Base-by-base conservation (phyloP, 768 basidiomycete species). In the Xerocomus potaroensis region DNA sequence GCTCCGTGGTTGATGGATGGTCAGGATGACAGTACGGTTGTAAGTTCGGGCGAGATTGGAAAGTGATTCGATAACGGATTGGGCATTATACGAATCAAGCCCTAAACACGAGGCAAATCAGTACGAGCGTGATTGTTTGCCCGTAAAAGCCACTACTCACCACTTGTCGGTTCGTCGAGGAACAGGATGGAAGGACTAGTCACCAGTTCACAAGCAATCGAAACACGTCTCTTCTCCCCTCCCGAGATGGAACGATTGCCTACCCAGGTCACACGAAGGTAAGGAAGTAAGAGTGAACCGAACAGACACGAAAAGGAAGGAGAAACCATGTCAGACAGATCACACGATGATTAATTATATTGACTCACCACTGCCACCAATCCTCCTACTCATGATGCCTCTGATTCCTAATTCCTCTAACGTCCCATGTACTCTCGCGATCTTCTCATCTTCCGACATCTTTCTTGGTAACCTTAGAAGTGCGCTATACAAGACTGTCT, bases 161-260 rank as follows among this genome's bases (percentile, higher is more conserved):
- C 94, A 43, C 91, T 93, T 0, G 96, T 99, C 7, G 96, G 96
- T 60, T 99, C 96, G 58, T 99, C 96, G 45, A 98, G 75, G 73
- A 97, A 95, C 27, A 99, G 65, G 41, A 99, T 93, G 0, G 91
- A 94, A 12, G 96, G 96, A 35, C 89, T 91, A 1, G 95, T 99
- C 29, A 99, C 96, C 21, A 99, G 75, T 69, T 99, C 96, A 63
- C 96, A 99, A 32, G 96, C 96, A 54, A 99, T 98, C 0, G 88
- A 91, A 2, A 98, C 96, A 4, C 96, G 77, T 27, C 96, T 80
- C 69, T 98, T 98, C 73, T 99, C 96, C 14, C 96, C 96, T 37
- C 96, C 96, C 26, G 92, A 95, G 46, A 98, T 98, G 11, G 90
- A 91, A 10, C 96, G 78, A 49, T 79, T 80, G 24, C 90, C 90